phyloP scores from a whole-genome alignment of 805 yeast genomes.

The Saccharomyces mikatae region DNA sequence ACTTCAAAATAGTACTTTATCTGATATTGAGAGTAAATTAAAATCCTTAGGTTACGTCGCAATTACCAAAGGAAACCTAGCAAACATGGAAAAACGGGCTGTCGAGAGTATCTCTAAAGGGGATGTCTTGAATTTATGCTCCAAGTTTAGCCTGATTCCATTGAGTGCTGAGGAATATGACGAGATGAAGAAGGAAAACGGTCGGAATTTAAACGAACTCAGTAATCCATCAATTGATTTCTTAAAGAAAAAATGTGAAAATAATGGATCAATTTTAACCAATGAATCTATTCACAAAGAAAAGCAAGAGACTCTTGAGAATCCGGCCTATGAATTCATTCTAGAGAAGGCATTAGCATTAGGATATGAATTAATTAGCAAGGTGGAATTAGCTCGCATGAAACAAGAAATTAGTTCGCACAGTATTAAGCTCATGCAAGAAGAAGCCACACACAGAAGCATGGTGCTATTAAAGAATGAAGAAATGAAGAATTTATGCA shows the following conservation, averaged over 20 bases:
- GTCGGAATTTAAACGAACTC: neutral
- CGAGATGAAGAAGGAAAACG: constrained; percentile 3
- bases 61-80: constrained; percentile 5
- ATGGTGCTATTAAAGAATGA: constrained; percentile 1
- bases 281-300: constrained; percentile 5
- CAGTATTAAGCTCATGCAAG: constrained; percentile 4
- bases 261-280: neutral
- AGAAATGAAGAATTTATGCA: constrained; percentile 1
- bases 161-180: constrained; percentile 10
- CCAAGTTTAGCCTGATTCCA: constrained; percentile 11
- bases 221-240: neutral
- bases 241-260: constrained; percentile 3
- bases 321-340: constrained; percentile 30
- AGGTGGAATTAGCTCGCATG: constrained; percentile 5
- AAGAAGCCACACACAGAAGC: constrained; percentile 5
- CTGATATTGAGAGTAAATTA: constrained; percentile 8
- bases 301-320: neutral
- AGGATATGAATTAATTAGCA: constrained; percentile 12
- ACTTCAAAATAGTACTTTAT: constrained; percentile 3
- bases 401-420: constrained; percentile 4
- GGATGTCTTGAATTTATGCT: constrained; percentile 11
- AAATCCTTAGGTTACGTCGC: constrained; percentile 9
- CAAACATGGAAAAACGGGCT: constrained; percentile 3
- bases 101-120: constrained; percentile 6
- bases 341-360: constrained; percentile 27